Conservation (phyloP, 345 rosid species). For the Gossypium turneri region DNA sequence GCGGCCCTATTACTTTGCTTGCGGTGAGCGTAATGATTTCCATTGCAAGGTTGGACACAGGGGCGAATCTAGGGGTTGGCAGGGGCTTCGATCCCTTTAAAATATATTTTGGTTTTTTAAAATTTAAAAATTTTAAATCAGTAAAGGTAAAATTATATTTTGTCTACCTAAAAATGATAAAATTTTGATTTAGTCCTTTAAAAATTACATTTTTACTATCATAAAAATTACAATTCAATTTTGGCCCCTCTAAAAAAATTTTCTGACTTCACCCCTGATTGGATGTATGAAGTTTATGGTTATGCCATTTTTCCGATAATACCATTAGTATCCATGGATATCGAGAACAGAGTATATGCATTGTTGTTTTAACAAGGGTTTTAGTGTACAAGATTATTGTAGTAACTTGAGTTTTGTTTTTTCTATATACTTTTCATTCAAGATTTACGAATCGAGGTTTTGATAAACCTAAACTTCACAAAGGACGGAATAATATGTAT, state of each 20-base stretch:
- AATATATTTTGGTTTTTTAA: too few relatives aligned
- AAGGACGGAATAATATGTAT: too few relatives aligned
- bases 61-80: too few relatives aligned
- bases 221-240: too few relatives aligned
- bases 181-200: too few relatives aligned
- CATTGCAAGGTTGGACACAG: constrained; percentile 50
- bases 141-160: too few relatives aligned
- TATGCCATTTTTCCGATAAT: constrained; percentile 35
- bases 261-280: too few relatives aligned
- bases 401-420: not conserved
- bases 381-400: not conserved
- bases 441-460: not conserved
- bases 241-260: too few relatives aligned
- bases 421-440: not conserved
- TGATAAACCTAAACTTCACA: not conserved
- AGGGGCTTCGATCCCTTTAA: too few relatives aligned
- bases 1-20: constrained; percentile 38
- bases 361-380: not conserved
- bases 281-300: constrained; percentile 56
- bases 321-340: not conserved
- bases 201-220: too few relatives aligned
- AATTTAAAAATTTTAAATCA: too few relatives aligned
- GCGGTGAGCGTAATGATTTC: constrained; percentile 51
- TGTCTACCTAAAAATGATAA: too few relatives aligned
- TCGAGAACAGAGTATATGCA: not conserved